Base-by-base conservation (phyloP, 192 early-diverging fungal genomes). In the Chytriomyces hyalinus region DNA sequence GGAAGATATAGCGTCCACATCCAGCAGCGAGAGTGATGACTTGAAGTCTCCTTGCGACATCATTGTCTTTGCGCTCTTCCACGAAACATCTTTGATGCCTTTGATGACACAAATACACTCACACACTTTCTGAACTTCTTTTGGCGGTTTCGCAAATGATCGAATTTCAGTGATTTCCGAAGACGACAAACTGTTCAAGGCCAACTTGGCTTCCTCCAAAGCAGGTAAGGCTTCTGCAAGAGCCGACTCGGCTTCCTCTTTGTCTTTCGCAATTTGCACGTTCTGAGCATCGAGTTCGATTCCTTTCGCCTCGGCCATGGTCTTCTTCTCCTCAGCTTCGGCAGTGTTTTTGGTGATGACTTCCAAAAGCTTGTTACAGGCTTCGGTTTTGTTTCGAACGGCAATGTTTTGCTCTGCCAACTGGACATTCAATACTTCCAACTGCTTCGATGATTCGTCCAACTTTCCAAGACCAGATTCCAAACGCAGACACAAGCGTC, bases 51-150 rank as follows among this genome's bases (percentile, higher is more conserved):
- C 84, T 43, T 84, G 82, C 0, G 87, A 88, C 88, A 90, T 90
- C 88, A 90, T 90, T 20, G 80, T 82, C 65, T 90, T 90, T 6
- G 88, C 88, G 64, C 85, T 87, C 80, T 90, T 90, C 88, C 88
- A 90, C 9, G 88, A 90, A 4, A 90, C 85, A 78, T 90, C 88
- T 60, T 90, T 90, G 78, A 90, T 90, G 10, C 85, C 85, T 69
- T 90, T 90, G 66, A 90, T 85, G 61, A 88, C 86, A 75, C 88
- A 90, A 70, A 90, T 82, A 76, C 88, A 90, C 69, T 90, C 88
- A 69, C 88, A 90, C 20, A 90, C 88, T 69, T 90, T 90, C 75
- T 90, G 88, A 49, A 90, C 88, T 73, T 90, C 88, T 67, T 88
- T 90, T 20, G 88, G 87, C 13, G 88, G 88, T 65, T 90, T 90